These are phyloP conservation scores for Rhizopus stolonifer DNA, from an alignment of 371 early-diverging fungal genomes.

Conservation along the genomic window DNA sequence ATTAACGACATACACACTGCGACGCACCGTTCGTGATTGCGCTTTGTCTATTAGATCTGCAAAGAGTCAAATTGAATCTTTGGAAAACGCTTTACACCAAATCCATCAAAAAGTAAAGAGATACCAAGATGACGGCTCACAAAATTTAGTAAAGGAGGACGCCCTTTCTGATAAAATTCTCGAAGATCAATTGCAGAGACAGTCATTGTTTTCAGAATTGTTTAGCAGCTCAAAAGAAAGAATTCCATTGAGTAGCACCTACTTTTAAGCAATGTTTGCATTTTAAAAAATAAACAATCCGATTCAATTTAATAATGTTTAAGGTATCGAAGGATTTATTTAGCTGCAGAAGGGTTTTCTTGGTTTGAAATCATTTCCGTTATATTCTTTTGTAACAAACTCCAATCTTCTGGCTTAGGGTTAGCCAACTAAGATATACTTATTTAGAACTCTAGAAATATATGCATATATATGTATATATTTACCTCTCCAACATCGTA, in stretches of 20 bases:
- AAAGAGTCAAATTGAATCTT: not conserved
- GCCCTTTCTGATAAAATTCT: not conserved
- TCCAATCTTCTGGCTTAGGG: slow-evolving; percentile 69
- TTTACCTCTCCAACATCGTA: slow-evolving; percentile 90
- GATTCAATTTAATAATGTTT: no score
- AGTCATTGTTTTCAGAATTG: not conserved
- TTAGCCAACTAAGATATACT: slow-evolving; percentile 48
- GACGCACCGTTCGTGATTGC: slow-evolving; percentile 13
- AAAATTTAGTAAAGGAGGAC: no score
- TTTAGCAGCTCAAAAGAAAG: not conserved
- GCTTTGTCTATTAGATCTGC: not conserved
- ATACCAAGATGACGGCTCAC: not conserved
- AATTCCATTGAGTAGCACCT: not conserved
- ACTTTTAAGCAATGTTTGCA: not conserved
- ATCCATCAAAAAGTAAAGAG: not conserved
- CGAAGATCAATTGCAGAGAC: not conserved
- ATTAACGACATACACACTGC: slow-evolving; percentile 6
- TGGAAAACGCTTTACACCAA: not conserved
- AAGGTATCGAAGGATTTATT: slow-evolving; percentile 7
- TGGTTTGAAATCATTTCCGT: slow-evolving; percentile 65
- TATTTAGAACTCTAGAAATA: not conserved
- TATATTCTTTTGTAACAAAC: slow-evolving; percentile 64
- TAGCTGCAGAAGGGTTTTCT: slow-evolving; percentile 29
- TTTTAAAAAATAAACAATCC: no score
- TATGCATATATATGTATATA: not conserved